These are phyloP conservation scores for Huntiella moniliformis DNA, from an alignment of 2,329 filamentous ascomycete genomes.

Conservation along the genomic window DNA sequence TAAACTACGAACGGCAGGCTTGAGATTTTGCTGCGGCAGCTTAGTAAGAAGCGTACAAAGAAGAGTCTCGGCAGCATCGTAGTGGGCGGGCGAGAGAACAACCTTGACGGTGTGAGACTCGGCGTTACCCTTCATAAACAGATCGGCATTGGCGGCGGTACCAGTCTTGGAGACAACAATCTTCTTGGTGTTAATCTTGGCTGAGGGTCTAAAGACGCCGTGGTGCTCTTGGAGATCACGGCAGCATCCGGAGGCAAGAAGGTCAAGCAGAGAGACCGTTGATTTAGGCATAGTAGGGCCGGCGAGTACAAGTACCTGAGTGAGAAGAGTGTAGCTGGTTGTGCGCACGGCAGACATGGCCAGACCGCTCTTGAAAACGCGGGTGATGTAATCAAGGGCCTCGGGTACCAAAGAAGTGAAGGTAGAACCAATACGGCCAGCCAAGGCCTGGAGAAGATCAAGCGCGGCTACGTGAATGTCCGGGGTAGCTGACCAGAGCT, in stretches of 20 bases:
- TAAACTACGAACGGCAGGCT: constrained; percentile 52
- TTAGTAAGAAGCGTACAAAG: constrained; percentile 42
- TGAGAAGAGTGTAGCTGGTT: constrained; percentile 40
- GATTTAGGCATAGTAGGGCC: constrained; percentile 50
- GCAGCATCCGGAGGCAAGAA: constrained; percentile 50
- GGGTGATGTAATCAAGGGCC: constrained; percentile 51
- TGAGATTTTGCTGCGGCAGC: constrained; percentile 46
- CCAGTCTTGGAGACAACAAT: constrained; percentile 17
- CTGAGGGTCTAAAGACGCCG: constrained; percentile 19
- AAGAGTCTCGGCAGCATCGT: constrained; percentile 38
- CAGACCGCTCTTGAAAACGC: constrained; percentile 46
- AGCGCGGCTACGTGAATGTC: constrained; percentile 56
- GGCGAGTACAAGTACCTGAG: constrained; percentile 37
- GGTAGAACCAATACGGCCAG: constrained; percentile 37
- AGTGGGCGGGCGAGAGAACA: constrained; percentile 27
- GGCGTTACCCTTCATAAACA: constrained; percentile 36
- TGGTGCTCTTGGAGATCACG: constrained; percentile 46
- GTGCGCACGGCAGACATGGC: constrained; percentile 35
- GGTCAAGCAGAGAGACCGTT: constrained; percentile 41
- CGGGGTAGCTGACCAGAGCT: constrained; percentile 55
- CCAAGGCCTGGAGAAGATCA: constrained; percentile 37
- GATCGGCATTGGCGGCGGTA: constrained; percentile 46
- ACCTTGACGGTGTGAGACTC: constrained; percentile 7
- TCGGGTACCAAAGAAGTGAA: constrained; percentile 42
- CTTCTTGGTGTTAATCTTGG: constrained; percentile 19